Evolutionary conservation across 352 stramenopile species (phyloP).

Genomic region (Phytophthora hybrid): DNA sequence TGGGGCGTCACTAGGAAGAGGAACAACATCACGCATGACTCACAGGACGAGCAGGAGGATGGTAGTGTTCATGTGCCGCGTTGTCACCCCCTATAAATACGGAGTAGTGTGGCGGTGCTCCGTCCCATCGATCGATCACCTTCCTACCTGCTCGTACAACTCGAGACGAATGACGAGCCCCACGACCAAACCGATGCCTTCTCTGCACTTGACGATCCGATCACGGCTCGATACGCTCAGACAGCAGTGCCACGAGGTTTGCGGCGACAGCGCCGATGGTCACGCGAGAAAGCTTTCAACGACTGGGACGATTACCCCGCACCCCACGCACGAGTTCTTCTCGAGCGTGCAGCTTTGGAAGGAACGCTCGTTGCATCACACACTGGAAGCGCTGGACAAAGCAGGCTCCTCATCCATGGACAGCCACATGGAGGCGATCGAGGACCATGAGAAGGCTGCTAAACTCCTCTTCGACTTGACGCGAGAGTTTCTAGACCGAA

Average conservation of each 20-base stretch:
- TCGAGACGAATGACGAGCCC: slow-evolving; percentile 5
- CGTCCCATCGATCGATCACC: slow-evolving; percentile 14
- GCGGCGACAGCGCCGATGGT: background rate
- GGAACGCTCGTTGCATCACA: slow-evolving; percentile 66
- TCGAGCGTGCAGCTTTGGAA: slow-evolving; percentile 67
- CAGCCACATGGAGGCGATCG: slow-evolving; percentile 66
- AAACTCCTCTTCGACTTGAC: slow-evolving; percentile 51
- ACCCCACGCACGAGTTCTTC: slow-evolving; percentile 28
- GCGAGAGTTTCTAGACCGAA: slow-evolving; percentile 29
- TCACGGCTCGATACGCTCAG: slow-evolving; percentile 27
- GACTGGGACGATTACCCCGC: background rate
- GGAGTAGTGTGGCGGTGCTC: background rate
- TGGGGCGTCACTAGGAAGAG: slow-evolving; percentile 1
- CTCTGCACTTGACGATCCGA: slow-evolving; percentile 28
- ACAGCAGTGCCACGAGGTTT: slow-evolving; percentile 25
- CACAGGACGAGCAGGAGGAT: background rate
- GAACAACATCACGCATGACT: slow-evolving; percentile 16
- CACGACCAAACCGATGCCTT: background rate
- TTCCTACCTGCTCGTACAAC: background rate
- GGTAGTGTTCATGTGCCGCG: slow-evolving; percentile 2
- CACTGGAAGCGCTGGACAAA: slow-evolving; percentile 53
- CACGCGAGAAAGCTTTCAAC: background rate
- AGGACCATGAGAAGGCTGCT: slow-evolving; percentile 57
- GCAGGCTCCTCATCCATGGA: slow-evolving; percentile 22
- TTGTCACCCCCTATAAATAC: slow-evolving; percentile 32